phyloP scores from a whole-genome alignment of 139 green algal species.

The Nannochloris sp. region DNA sequence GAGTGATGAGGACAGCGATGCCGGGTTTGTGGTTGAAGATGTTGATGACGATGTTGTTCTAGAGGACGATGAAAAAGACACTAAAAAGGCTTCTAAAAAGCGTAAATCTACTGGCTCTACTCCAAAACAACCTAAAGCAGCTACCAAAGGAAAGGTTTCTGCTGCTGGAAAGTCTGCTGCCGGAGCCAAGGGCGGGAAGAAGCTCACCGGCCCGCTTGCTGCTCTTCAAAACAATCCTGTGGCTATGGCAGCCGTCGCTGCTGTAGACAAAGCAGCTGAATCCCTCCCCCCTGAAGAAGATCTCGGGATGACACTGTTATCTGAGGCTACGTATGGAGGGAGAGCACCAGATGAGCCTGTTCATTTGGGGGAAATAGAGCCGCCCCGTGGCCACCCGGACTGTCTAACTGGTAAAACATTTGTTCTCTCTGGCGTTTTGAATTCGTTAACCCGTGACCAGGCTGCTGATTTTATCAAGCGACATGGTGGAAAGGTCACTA shows the following conservation, averaged over 20 bases:
- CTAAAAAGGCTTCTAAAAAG: neutral
- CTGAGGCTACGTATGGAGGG: constrained; percentile 1
- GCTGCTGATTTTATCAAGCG: constrained; percentile 76
- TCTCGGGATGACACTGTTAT: constrained; percentile 11
- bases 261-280: constrained; percentile 21
- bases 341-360: constrained; percentile 25
- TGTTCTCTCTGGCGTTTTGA: constrained; percentile 80
- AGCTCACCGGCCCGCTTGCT: neutral
- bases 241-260: constrained; percentile 21
- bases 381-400: constrained; percentile 72
- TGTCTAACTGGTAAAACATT: constrained; percentile 81
- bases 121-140: neutral
- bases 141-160: neutral
- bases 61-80: neutral
- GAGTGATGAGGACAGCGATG: constrained; percentile 1
- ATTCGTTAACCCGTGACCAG: constrained; percentile 67
- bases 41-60: too few species aligned
- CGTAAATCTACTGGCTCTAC: neutral
- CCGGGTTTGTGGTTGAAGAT: too few species aligned
- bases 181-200: neutral
- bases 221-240: neutral
- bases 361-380: constrained; percentile 30
- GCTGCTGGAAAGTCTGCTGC: neutral
- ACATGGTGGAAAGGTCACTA: constrained; percentile 71
- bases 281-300: constrained; percentile 25